Conservation (phyloP, 2,329 filamentous ascomycete genomes). For the Colletotrichum kahawae region DNA sequence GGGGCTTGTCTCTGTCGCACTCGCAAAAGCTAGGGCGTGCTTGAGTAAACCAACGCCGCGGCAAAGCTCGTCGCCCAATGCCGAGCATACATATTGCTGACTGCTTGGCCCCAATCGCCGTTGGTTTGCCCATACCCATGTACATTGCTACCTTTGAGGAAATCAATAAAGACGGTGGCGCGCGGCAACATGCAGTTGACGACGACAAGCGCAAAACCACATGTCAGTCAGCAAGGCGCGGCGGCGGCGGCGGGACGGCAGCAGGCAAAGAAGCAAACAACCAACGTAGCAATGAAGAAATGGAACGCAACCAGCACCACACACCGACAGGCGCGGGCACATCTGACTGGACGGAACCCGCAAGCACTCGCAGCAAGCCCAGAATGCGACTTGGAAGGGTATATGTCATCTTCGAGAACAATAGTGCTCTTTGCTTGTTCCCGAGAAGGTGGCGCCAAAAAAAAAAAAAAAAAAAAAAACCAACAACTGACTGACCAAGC, state of each 20-base stretch:
- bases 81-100: not conserved
- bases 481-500: not conserved
- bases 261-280: not conserved
- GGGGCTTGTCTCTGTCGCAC: not conserved
- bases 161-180: not conserved
- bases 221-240: not conserved
- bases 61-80: not conserved
- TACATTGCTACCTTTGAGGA: not conserved
- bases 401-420: constrained; percentile 1
- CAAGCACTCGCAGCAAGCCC: not conserved
- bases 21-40: not conserved
- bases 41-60: not conserved
- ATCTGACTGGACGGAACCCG: not conserved
- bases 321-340: not conserved
- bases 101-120: not conserved
- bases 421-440: not conserved
- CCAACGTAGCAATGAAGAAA: not conserved
- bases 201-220: not conserved
- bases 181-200: constrained; percentile 9
- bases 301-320: not conserved
- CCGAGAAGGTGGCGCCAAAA: not conserved
- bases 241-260: not conserved
- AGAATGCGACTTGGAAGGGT: not conserved
- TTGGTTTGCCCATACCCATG: not conserved
- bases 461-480: fast-evolving